Evolutionary conservation across 495 filamentous ascomycete species (phyloP).

Genomic region (Schizothecium vesticola): DNA sequence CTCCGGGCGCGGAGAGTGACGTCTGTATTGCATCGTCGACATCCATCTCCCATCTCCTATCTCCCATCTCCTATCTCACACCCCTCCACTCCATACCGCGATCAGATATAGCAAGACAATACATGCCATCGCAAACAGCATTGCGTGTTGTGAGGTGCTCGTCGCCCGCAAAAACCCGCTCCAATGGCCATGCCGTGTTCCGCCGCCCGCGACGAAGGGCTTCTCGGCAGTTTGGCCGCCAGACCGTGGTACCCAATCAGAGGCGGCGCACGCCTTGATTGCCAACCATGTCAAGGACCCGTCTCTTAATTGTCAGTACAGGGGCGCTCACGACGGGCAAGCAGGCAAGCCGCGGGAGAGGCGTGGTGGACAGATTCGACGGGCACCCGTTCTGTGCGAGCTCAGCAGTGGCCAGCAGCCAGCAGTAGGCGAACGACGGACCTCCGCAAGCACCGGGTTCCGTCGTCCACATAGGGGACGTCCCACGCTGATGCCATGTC

Average conservation of each 20-base stretch:
- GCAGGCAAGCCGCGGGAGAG: neutral
- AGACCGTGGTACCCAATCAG: conserved; percentile 1
- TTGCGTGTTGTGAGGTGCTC: neutral
- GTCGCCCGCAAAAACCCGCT: neutral
- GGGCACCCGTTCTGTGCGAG: neutral
- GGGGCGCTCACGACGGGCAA: conserved; percentile 1
- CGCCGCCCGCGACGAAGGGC: conserved; percentile 8
- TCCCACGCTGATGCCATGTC: neutral
- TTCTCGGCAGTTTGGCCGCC: conserved; percentile 16
- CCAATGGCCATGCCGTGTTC: conserved; percentile 7
- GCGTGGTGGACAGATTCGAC: neutral
- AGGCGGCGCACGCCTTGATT: neutral
- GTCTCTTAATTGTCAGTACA: conserved; percentile 6
- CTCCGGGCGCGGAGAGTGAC: neutral
- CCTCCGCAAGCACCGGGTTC: neutral
- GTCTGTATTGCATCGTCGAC: neutral
- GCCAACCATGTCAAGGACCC: conserved; percentile 10
- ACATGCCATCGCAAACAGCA: neutral
- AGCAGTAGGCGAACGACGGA: neutral
- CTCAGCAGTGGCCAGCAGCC: neutral
- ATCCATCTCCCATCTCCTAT: neutral
- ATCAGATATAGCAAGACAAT: neutral
- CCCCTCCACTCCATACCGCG: neutral
- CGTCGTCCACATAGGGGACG: neutral
- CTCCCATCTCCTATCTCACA: neutral